Evolutionary conservation across 768 basidiomycete genomes (phyloP).

Genomic region (Hemileccinum impolitum): DNA sequence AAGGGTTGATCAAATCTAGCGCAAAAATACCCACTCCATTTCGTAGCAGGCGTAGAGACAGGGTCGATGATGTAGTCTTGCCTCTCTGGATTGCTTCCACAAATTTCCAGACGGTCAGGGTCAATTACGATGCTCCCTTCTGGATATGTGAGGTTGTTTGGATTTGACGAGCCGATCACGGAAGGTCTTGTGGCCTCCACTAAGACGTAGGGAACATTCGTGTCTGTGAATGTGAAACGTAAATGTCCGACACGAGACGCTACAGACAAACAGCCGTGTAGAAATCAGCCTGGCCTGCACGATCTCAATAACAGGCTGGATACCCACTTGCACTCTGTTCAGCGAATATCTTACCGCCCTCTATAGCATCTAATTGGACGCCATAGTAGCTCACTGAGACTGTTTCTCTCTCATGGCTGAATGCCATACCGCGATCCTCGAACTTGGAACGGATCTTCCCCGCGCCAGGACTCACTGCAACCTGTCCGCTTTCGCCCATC

Average conservation of each 20-base stretch:
- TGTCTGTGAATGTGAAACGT: constrained; percentile 59
- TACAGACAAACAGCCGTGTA: constrained; percentile 26
- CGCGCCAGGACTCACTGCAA: constrained; percentile 57
- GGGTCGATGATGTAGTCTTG: constrained; percentile 72
- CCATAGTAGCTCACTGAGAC: constrained; percentile 53
- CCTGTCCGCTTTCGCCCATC: constrained; percentile 79
- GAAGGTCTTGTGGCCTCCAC: constrained; percentile 65
- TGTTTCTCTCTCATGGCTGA: constrained; percentile 51
- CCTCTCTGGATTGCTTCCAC: constrained; percentile 62
- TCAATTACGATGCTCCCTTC: constrained; percentile 49
- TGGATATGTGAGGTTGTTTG: constrained; percentile 50
- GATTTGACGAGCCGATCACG: constrained; percentile 51
- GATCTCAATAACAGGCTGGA: not conserved
- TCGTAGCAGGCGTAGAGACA: constrained; percentile 37
- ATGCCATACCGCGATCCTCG: constrained; percentile 54
- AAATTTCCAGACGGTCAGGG: constrained; percentile 45
- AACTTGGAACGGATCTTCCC: constrained; percentile 51
- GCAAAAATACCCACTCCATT: constrained; percentile 49
- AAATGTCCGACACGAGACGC: constrained; percentile 77
- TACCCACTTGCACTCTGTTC: constrained; percentile 63
- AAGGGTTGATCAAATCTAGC: constrained; percentile 53
- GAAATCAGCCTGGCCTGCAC: constrained; percentile 1
- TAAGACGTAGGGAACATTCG: constrained; percentile 52
- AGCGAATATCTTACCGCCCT: constrained; percentile 48
- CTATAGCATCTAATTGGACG: constrained; percentile 51